Conservation (phyloP, 371 early-diverging fungal species). For the Mortierella sp. region DNA sequence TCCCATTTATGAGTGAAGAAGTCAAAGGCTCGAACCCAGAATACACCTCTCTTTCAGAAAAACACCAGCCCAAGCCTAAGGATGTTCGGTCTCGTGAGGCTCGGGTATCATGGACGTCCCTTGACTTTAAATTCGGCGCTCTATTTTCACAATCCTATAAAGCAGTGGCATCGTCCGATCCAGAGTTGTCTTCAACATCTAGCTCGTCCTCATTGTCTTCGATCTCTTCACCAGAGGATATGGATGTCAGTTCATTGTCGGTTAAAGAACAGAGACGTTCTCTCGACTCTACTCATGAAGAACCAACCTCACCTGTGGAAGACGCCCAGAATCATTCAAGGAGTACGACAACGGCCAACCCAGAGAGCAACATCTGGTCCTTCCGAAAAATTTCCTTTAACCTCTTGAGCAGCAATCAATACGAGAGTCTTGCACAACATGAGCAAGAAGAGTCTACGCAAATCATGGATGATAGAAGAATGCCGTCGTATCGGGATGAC, state of each 20-base stretch:
- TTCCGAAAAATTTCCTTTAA: slow-evolving; percentile 30
- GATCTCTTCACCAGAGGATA: not conserved
- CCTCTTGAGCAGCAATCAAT: slow-evolving; percentile 28
- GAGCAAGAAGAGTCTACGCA: too few relatives aligned
- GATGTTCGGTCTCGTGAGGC: slow-evolving; percentile 40
- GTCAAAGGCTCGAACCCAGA: slow-evolving; percentile 26
- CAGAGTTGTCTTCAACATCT: too few relatives aligned
- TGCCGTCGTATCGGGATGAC: too few relatives aligned
- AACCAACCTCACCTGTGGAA: not conserved
- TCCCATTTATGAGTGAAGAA: slow-evolving; percentile 5
- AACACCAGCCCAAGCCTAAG: slow-evolving; percentile 33
- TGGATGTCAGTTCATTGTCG: not conserved
- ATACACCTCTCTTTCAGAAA: slow-evolving; percentile 12
- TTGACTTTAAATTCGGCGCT: slow-evolving; percentile 36
- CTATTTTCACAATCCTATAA: slow-evolving; percentile 22
- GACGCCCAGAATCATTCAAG: not conserved
- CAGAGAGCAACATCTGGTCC: slow-evolving; percentile 32
- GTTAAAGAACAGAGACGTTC: not conserved
- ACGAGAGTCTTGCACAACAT: not conserved
- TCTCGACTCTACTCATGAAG: not conserved
- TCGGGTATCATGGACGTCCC: slow-evolving; percentile 24
- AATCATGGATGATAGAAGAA: too few relatives aligned
- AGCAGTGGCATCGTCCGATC: not conserved
- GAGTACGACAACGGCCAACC: not conserved
- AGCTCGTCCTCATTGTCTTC: not conserved